These are phyloP conservation scores for Nothopassalora personata DNA, from an alignment of 2,329 filamentous ascomycete genomes.

Conservation along the genomic window DNA sequence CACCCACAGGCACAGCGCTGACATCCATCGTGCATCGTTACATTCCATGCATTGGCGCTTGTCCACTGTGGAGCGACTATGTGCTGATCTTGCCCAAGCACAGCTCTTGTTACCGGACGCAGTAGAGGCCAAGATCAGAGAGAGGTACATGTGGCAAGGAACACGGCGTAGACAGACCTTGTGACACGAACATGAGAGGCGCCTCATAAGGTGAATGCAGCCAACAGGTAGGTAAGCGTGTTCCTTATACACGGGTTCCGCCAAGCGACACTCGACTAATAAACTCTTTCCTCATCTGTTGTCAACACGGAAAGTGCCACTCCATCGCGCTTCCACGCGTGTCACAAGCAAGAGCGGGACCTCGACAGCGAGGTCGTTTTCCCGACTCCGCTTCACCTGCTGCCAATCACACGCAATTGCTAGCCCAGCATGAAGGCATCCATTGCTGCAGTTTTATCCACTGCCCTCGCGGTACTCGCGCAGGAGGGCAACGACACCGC, in stretches of 20 bases:
- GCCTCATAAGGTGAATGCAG: too few relatives aligned
- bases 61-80: neutral
- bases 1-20: neutral
- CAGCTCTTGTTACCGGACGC: neutral
- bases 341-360: neutral
- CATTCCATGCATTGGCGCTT: neutral
- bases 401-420: neutral
- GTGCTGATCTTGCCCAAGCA: neutral
- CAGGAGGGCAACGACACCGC: slow-evolving; percentile 17
- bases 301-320: too few relatives aligned
- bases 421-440: neutral
- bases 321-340: too few relatives aligned
- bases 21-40: neutral
- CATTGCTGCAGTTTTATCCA: neutral
- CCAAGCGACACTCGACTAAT: too few relatives aligned
- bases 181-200: too few relatives aligned
- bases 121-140: too few relatives aligned
- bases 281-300: too few relatives aligned
- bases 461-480: slow-evolving; percentile 2
- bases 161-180: too few relatives aligned
- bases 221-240: too few relatives aligned
- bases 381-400: neutral
- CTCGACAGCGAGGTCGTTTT: neutral
- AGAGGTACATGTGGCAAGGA: too few relatives aligned
- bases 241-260: too few relatives aligned